Base-by-base conservation (phyloP, 768 basidiomycete genomes). In the Amyloporia xantha region DNA sequence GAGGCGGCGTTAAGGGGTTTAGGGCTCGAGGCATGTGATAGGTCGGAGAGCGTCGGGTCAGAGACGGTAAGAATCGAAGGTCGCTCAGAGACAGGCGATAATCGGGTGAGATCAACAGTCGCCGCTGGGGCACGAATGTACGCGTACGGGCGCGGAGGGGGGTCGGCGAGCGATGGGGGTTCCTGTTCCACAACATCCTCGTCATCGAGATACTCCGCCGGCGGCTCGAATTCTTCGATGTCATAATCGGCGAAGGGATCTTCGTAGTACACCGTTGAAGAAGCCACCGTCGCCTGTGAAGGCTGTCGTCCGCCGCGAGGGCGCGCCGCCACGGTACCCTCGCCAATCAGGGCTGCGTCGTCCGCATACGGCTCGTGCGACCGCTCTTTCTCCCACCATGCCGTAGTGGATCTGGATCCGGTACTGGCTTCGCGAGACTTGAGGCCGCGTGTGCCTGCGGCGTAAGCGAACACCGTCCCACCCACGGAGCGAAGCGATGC, bases 311-410 rank as follows among this genome's bases (percentile, higher is more conserved):
- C 58, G 0, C 59, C 56, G 21, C 56, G 54, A 11, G 53, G 54
- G 19, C 57, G 49, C 7, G 58, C 45, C 26, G 49, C 38, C 17
- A 12, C 19, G 44, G 24, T n/a, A 19, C 26, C 26, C 11, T 45
- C 37, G n/a, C 48, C 40, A 52, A 71, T 62, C 9, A 73, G 57
- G 5, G 66, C 65, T 11, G 67, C 61, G 26, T 69, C 69, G 44
- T 81, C 76, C 15, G 70, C 64, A 56, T 78, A 79, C 15, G 77
- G 72, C 55, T 80, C 76, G 15, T 53, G 54, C 0, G 53, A 36
- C 3, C 45, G n/a, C 41, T 59, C 55, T 52, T 67, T 63, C 60
- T 77, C 76, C 49, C 62, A 60, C 49, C 62, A 61, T 66, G 69
- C 69, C 9, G 67, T 66, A 15, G 64, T 59, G 11, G 59, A 53